Base-by-base conservation (phyloP, 441 rosid genomes). In the Isatis lusitanica region DNA sequence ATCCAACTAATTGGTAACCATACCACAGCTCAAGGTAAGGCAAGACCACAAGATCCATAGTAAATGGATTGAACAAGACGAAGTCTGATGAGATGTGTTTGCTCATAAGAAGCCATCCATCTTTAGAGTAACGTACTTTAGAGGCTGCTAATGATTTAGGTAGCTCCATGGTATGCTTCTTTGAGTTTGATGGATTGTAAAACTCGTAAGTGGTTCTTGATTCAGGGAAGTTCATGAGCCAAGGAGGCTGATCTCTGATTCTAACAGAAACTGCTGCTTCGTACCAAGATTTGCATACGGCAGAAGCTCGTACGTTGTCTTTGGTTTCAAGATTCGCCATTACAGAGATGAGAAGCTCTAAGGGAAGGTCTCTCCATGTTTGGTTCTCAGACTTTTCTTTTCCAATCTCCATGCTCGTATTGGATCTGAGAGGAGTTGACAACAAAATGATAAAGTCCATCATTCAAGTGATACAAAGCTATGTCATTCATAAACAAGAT, bases 91-190 rank as follows among this genome's bases (percentile, higher is more conserved):
- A 68, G 9, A 11, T 10, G 3, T 46, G 4, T 44, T 75, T 68
- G 69, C 74, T 44, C 74, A 75, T 53, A 17, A 75, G 79, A 9
- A 75, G 26, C 79, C 79, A 75, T 12, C 79, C 70, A 21, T 75
- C 79, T 67, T 13, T 75, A 36, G 70, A 75, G 65, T 62, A 75
- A 53, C 48, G 74, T 3, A 75, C 74, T 53, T 44, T 44, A 26
- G 18, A 53, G 9, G 70, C 70, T 0, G 28, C 28, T 62, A 75
- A 38, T 3, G 70, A 68, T 36, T 62, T 13, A 62, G 79, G 79
- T 7, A 61, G 36, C 28, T 68, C 70, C 59, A 44, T 42, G 44
- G 43, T 28, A 12, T 68, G 28, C 36, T 18, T 75, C 52, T 68
- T 55, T 36, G 1, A 13, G 74, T 17, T 69, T 17, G 58, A 62